Conservation (phyloP, 2,329 filamentous ascomycete genomes). For the Penicillium digitatum region DNA sequence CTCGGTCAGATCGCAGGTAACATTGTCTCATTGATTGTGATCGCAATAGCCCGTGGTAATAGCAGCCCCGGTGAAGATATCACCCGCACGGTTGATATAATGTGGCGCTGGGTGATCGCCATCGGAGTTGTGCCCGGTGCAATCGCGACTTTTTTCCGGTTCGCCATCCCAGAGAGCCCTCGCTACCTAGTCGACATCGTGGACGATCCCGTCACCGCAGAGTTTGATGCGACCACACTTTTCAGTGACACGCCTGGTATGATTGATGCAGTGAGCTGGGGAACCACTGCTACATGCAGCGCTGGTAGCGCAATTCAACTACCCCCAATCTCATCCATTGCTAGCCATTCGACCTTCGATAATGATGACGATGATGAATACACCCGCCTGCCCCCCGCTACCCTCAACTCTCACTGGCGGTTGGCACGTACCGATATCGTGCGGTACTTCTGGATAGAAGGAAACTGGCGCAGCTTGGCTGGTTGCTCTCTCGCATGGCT, state of each 20-base stretch:
- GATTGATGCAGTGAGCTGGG: constrained; percentile 28
- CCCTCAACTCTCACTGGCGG: constrained; percentile 42
- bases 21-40: constrained; percentile 53
- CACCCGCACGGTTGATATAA: constrained; percentile 51
- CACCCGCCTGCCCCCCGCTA: constrained; percentile 32
- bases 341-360: constrained; percentile 23
- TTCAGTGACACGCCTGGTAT: constrained; percentile 44
- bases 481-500: constrained; percentile 53
- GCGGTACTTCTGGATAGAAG: constrained; percentile 43
- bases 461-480: constrained; percentile 43
- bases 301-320: constrained; percentile 19
- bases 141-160: constrained; percentile 62
- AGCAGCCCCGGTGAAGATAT: constrained; percentile 27
- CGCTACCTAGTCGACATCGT: constrained; percentile 64
- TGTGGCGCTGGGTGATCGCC: constrained; percentile 65
- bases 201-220: constrained; percentile 56
- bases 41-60: constrained; percentile 28
- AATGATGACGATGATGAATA: constrained; percentile 22
- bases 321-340: constrained; percentile 27
- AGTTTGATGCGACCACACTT: constrained; percentile 57
- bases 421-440: constrained; percentile 38
- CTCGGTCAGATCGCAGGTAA: constrained; percentile 64
- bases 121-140: constrained; percentile 62
- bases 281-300: constrained; percentile 18
- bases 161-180: constrained; percentile 63